Evolutionary conservation across 1,139 yeast genomes (phyloP).

Genomic region (Blastobotrys indianensis): DNA sequence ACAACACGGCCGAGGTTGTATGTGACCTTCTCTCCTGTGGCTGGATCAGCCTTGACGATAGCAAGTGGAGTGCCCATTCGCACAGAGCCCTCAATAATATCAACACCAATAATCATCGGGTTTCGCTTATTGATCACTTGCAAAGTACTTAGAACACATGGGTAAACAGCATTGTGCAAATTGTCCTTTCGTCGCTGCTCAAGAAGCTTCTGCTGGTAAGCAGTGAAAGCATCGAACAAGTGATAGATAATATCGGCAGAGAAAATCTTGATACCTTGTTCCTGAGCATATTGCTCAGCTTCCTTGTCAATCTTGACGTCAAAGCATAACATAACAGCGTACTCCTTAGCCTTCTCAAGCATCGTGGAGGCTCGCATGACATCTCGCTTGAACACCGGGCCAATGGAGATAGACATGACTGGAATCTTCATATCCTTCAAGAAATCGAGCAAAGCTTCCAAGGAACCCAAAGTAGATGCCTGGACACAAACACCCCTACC

Average conservation of each 20-base stretch:
- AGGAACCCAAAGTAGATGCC: constrained; percentile 95
- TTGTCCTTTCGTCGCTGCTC: constrained; percentile 89
- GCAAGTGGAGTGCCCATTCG: constrained; percentile 93
- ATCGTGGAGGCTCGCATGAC: constrained; percentile 95
- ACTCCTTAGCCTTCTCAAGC: constrained; percentile 95
- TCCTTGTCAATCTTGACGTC: constrained; percentile 96
- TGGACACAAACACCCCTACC: constrained; percentile 98
- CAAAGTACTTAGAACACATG: constrained; percentile 87
- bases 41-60: constrained; percentile 85
- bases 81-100: constrained; percentile 84
- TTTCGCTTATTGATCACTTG: constrained; percentile 98
- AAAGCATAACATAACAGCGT: constrained; percentile 94
- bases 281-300: constrained; percentile 96
- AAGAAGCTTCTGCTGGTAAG: constrained; percentile 79
- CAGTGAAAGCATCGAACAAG: constrained; percentile 89
- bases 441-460: constrained; percentile 95
- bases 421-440: constrained; percentile 98
- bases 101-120: constrained; percentile 99
- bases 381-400: constrained; percentile 97
- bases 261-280: constrained; percentile 85
- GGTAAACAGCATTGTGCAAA: constrained; percentile 85
- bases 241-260: constrained; percentile 96
- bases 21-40: constrained; percentile 66
- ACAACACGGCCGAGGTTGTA: constrained; percentile 78
- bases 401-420: constrained; percentile 95